Conservation (phyloP, 78 protist species). For the Pigoraptor vietnamica region DNA sequence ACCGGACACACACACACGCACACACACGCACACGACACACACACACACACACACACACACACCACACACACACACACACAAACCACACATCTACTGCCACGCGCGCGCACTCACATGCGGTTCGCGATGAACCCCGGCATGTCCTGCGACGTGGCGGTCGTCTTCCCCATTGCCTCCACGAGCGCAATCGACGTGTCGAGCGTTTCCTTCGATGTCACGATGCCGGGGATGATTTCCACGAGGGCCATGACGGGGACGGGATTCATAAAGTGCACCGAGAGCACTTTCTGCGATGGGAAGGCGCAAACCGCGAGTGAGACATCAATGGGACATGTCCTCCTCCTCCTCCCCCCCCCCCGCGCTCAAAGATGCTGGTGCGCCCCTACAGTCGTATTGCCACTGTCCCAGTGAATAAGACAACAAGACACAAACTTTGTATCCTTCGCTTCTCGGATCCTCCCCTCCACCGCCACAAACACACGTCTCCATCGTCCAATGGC, state of each 20-base stretch:
- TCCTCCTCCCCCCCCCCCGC: too few relatives aligned
- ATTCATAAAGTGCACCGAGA: conserved; percentile 75
- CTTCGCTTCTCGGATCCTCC: too few relatives aligned
- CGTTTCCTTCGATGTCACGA: conserved; percentile 57
- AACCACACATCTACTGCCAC: not conserved
- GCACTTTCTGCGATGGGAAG: conserved; percentile 30
- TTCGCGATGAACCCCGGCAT: conserved; percentile 66
- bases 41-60: not conserved
- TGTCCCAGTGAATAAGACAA: not conserved
- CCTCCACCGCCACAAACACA: too few relatives aligned
- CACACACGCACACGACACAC: not conserved
- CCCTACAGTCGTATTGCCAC: too few relatives aligned
- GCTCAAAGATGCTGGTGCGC: too few relatives aligned
- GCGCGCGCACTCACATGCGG: conserved; percentile 2
- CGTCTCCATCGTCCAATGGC: not conserved
- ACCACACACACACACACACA: not conserved
- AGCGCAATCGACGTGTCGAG: conserved; percentile 33
- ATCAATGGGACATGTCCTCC: too few relatives aligned
- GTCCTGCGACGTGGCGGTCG: conserved; percentile 60
- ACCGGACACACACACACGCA: not conserved
- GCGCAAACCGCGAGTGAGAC: not conserved
- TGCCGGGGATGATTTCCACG: conserved; percentile 73
- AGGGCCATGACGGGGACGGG: conserved; percentile 75
- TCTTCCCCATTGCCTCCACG: conserved; percentile 65
- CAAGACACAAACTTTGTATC: not conserved